Conservation (phyloP, 179 eudicot genomes). For the Beta lomatogona region DNA sequence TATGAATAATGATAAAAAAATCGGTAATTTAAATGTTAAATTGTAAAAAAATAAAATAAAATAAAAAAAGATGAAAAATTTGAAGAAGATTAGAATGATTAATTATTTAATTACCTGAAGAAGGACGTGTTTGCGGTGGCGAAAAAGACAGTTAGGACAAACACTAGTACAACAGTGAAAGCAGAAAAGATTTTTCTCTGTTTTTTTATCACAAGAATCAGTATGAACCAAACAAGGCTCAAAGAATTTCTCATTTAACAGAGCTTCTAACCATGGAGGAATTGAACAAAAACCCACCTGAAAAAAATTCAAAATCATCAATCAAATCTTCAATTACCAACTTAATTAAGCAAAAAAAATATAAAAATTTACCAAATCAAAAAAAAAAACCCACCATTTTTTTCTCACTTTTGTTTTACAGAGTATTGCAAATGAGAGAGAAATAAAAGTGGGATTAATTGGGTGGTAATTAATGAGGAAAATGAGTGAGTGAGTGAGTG, state of each 20-base stretch:
- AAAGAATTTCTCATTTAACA: constrained; percentile 54
- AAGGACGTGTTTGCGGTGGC: constrained; percentile 47
- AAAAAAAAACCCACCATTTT: constrained; percentile 6
- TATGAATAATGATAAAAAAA: constrained; percentile 19
- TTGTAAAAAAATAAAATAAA: not conserved
- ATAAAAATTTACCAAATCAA: not conserved
- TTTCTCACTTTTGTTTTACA: not conserved
- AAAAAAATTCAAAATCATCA: not conserved
- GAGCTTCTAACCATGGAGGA: constrained; percentile 46
- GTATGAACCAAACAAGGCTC: constrained; percentile 48
- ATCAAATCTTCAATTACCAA: not conserved
- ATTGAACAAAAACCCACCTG: constrained; percentile 43
- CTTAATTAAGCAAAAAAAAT: not conserved
- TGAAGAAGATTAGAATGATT: not conserved
- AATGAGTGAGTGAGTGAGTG: not conserved
- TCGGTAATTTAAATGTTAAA: not conserved
- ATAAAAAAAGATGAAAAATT: not conserved
- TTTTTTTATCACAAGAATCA: constrained; percentile 31
- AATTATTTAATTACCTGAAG: constrained; percentile 43
- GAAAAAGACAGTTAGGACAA: constrained; percentile 51
- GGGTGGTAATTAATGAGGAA: not conserved
- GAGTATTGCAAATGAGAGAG: not conserved
- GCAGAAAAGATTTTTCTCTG: constrained; percentile 55
- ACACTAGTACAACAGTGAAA: constrained; percentile 52
- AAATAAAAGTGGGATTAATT: not conserved